Evolutionary conservation across 192 early-diverging fungal genomes (phyloP), one percentile per base, ranked within the genome.

Genomic region (Linderina pennispora): DNA sequence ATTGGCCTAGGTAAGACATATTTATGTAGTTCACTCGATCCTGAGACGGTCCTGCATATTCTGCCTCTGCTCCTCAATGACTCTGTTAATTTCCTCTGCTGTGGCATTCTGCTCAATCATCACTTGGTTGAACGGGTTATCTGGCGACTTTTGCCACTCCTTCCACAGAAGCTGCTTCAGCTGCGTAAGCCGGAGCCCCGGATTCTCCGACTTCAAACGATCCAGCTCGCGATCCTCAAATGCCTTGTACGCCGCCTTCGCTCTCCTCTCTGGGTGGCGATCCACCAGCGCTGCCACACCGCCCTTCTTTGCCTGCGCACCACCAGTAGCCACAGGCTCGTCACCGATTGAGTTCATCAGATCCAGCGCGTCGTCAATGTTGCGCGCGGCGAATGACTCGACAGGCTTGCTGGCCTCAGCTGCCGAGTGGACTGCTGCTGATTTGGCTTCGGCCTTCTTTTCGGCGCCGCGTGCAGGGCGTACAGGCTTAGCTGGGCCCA

Each of bases 331-430:
- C 3, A 70, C 20, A 0, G 62, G 44, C 9, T 41, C 45, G 21
- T 31, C 4, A 32, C 55, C 23, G 19, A 80, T 40, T 3, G 76
- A 34, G 18, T 77, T 66, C 48, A 97, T 53, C 3, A 92, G 77
- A 45, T 88, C 81, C 5, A 97, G 62, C 11, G 91, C 91, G 49
- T 84, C 88, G 58, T 97, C 91, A 55, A 97, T 79, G 41, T 87
- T 88, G 19, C 74, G 75, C 2, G 93, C 91, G 1, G 83, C 72
- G 62, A 78, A 92, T 42, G 81, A 75, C 18, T 85, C 83, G 19
- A 89, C 69, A 0, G 40, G 43, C 19, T 23, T 13, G 32, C 9
- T 11, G 3, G 31, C 49, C 7, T 4, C 33, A 26, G 25, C 37
- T 23, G 31, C 40, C 28, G 23, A 22, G n/a, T 39, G 40, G 9